A percentile compares a stretch with the other conserved stretches of the same genome.
Evolutionary conservation across 202 grass and related monocot genomes (phyloP).

Genomic region (Setaria viridis): DNA sequence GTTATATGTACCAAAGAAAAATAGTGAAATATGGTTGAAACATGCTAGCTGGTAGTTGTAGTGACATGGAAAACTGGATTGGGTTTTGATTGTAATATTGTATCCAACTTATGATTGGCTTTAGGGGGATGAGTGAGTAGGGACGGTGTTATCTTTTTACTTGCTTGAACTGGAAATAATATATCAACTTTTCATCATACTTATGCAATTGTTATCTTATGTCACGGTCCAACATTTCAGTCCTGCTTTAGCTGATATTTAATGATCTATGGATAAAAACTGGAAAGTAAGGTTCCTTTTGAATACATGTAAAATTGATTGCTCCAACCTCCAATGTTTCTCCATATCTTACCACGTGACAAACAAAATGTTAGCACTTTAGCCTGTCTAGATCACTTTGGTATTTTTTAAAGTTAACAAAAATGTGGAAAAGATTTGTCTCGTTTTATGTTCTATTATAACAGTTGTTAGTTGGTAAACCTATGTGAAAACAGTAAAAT

Average conservation of each 20-base stretch:
- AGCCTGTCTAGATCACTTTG: constrained; percentile 5
- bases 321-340: constrained; percentile 37
- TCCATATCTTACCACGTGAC: constrained; percentile 11
- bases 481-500: constrained; percentile 1
- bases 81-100: background rate
- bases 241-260: background rate
- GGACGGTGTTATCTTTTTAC: background rate
- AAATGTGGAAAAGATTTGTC: constrained; percentile 1
- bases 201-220: constrained; percentile 5
- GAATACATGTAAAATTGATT: background rate
- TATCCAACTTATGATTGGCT: background rate
- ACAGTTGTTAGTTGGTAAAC: background rate
- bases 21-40: background rate
- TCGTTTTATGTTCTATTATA: background rate
- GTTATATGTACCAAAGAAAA: background rate
- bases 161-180: constrained; percentile 25
- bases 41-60: background rate
- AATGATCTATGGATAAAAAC: constrained; percentile 7
- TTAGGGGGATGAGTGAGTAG: background rate
- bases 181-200: constrained; percentile 15
- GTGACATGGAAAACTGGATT: background rate
- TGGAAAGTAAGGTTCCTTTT: background rate
- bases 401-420: background rate
- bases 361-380: constrained; percentile 20
- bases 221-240: constrained; percentile 18